Evolutionary conservation across 1,139 yeast genomes (phyloP).

Genomic region (Debaryomyces nepalensis): DNA sequence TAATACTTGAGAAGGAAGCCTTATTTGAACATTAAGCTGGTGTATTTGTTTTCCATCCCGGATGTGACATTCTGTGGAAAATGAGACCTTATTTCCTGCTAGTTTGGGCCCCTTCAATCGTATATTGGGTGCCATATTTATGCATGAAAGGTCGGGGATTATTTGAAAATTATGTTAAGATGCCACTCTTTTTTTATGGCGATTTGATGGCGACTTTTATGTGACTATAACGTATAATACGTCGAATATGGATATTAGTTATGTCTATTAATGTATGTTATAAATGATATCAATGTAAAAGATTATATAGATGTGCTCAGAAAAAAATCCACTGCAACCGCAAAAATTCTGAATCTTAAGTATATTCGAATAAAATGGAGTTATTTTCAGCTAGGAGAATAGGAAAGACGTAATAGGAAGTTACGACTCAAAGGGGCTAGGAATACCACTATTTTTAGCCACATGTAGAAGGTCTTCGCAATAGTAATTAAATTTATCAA

Average conservation of each 20-base stretch:
- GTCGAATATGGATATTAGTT: background rate
- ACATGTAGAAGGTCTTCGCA: no score
- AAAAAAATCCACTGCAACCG: conserved; percentile 5
- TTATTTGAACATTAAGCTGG: conserved; percentile 20
- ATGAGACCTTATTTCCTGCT: conserved; percentile 13
- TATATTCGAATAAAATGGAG: background rate
- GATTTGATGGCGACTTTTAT: no score
- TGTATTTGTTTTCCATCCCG: conserved; percentile 14
- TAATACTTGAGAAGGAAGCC: conserved; percentile 21
- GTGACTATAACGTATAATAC: no score
- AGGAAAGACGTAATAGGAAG: no score
- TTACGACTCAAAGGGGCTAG: no score
- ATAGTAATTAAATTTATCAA: no score
- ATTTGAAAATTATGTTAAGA: background rate
- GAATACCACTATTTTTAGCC: no score
- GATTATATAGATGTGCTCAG: background rate
- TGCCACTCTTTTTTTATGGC: background rate
- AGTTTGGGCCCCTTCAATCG: conserved; percentile 19
- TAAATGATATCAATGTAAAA: no score
- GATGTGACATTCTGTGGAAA: conserved; percentile 14
- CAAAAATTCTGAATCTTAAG: background rate
- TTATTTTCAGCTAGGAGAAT: background rate
- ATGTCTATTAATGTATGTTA: background rate
- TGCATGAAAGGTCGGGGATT: conserved; percentile 2
- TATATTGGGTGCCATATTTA: conserved; percentile 18